Base-by-base conservation (phyloP, 352 stramenopile species). In the Pythium vanterpoolii region DNA sequence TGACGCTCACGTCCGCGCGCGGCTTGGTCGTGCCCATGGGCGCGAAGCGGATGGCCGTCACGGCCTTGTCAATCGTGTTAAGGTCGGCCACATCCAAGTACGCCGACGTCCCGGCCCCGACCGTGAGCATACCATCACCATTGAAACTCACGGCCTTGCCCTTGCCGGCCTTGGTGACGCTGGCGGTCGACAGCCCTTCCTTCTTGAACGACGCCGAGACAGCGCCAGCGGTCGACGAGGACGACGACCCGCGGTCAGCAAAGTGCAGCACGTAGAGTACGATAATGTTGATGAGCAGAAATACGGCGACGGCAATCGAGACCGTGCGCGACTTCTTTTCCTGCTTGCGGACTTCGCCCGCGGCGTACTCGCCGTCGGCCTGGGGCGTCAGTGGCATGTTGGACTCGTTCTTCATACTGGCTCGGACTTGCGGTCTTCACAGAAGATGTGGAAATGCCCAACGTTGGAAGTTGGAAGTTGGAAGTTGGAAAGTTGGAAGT, bases 211-310 rank as follows among this genome's bases (percentile, higher is more conserved):
- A 67, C 45, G 68, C 73, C 0, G 70, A 64, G 19, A 61, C 38
- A 6, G 39, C 36, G 21, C 19, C 47, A 13, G 61, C 60, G 43
- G 77, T 60, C 3, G 75, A 66, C 7, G 34, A 42, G 28, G 47
- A 56, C 36, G 59, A 73, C 53, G 55, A 62, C 47, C 68, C 74
- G 55, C 77, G 77, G 72, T 90, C 77, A 19, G 70, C 79, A 65
- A 93, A 93, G 73, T 93, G 83, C 39, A 93, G 61, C 36, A 90
- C 68, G 77, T 93, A 93, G 28, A 93, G 71, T 36, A 87, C 83
- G 56, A 93, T 85, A 74, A 92, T 71, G 72, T 92, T 92, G 75
- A 87, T 56, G 34, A 89, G 66, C 28, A 92, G 62, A 66, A 92
- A 90, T 62, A 70, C 43, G 33, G 48, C 72, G 51, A 85, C 51